Conservation (phyloP, 2,329 filamentous ascomycete genomes). For the Sporothrix sp. region DNA sequence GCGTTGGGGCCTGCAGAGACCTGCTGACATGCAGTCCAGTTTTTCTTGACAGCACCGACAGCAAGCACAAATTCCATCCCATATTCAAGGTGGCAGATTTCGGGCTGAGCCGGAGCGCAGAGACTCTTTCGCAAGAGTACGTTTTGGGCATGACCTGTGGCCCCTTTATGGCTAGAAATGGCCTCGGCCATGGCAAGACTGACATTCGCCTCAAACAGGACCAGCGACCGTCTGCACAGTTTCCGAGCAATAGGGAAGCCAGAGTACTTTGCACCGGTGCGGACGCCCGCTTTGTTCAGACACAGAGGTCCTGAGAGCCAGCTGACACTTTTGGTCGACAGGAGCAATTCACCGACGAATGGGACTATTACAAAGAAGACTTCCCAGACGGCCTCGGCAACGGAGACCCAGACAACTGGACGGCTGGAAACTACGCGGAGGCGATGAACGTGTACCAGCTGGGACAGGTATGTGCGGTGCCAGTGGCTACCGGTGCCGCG, state of each 20-base stretch:
- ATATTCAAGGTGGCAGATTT: slow-evolving; percentile 7
- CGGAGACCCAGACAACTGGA: background rate
- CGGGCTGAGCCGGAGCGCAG: background rate
- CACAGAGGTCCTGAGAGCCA: background rate
- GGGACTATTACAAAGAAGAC: slow-evolving; percentile 5
- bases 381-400: background rate
- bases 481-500: background rate
- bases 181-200: too few relatives aligned
- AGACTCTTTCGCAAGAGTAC: background rate
- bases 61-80: slow-evolving; percentile 4
- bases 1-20: too few relatives aligned
- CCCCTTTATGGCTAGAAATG: too few relatives aligned
- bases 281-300: background rate
- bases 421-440: slow-evolving; percentile 1
- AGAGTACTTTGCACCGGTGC: background rate
- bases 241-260: too few relatives aligned
- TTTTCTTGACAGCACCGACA: background rate
- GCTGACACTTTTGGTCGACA: background rate
- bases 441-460: slow-evolving; percentile 11
- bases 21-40: background rate
- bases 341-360: slow-evolving; percentile 14
- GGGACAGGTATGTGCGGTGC: slow-evolving; percentile 7
- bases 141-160: background rate
- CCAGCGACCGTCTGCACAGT: too few relatives aligned
- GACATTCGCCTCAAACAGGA: background rate